phyloP scores from a whole-genome alignment of 1,284 basidiomycete species.

The Fomitopsis pinicola region DNA sequence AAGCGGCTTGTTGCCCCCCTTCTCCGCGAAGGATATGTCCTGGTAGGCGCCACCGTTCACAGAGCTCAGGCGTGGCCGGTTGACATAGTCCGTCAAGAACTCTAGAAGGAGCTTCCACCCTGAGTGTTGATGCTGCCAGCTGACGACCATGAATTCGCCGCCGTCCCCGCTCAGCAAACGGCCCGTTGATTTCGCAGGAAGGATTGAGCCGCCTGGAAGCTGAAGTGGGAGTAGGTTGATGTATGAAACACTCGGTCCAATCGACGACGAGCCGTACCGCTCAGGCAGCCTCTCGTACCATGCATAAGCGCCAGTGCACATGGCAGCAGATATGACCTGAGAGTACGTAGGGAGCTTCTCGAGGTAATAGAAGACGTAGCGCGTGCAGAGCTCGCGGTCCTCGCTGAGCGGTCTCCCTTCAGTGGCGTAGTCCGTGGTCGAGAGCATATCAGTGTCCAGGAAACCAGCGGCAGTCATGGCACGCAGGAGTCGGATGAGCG shows the following conservation, averaged over 20 bases:
- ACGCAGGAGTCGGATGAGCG: slow-evolving; percentile 70
- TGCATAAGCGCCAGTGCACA: slow-evolving; percentile 59
- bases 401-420: slow-evolving; percentile 30
- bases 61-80: slow-evolving; percentile 38
- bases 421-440: slow-evolving; percentile 41
- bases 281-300: slow-evolving; percentile 66
- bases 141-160: slow-evolving; percentile 66
- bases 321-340: slow-evolving; percentile 60
- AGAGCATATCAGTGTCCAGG: slow-evolving; percentile 63
- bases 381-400: slow-evolving; percentile 51
- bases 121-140: slow-evolving; percentile 79
- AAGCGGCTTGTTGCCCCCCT: slow-evolving; percentile 33
- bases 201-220: slow-evolving; percentile 70
- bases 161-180: slow-evolving; percentile 70
- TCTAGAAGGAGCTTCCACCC: slow-evolving; percentile 83
- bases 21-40: slow-evolving; percentile 46
- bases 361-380: slow-evolving; percentile 73
- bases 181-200: slow-evolving; percentile 66
- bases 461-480: slow-evolving; percentile 72
- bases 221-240: slow-evolving; percentile 62
- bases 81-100: slow-evolving; percentile 70
- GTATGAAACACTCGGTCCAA: slow-evolving; percentile 54
- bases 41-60: slow-evolving; percentile 41
- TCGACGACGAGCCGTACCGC: slow-evolving; percentile 48
- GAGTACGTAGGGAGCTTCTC: slow-evolving; percentile 72